Conservation (phyloP, 108 stramenopile species). For the Nitzschia sp. region DNA sequence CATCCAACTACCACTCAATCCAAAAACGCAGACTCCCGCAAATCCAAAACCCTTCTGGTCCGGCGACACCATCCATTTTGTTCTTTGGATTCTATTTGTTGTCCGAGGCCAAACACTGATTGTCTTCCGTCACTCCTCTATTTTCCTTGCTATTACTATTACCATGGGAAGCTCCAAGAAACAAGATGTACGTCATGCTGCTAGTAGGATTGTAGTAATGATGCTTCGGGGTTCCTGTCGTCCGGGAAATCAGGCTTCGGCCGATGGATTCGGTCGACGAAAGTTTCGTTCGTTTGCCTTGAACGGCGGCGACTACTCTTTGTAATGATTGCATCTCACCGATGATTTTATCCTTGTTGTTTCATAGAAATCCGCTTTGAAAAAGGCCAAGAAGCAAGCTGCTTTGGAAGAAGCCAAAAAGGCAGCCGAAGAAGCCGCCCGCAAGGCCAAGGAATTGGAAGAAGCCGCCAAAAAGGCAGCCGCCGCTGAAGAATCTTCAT, state of each 20-base stretch:
- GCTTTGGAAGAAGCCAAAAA: slow-evolving; percentile 32
- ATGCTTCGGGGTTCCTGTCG: neutral
- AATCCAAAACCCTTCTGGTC: too few species aligned
- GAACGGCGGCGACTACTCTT: neutral
- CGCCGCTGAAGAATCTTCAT: slow-evolving; percentile 17
- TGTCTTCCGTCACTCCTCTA: too few species aligned
- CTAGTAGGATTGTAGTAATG: too few species aligned
- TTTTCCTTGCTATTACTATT: too few species aligned
- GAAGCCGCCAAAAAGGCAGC: slow-evolving; percentile 21
- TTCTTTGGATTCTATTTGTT: too few species aligned
- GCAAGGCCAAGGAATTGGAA: slow-evolving; percentile 40
- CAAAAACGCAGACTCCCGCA: too few species aligned
- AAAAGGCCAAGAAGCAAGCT: slow-evolving; percentile 44
- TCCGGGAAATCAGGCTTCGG: too few species aligned
- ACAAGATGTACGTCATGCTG: neutral
- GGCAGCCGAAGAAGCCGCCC: slow-evolving; percentile 44
- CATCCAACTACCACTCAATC: too few species aligned
- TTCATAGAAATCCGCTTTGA: slow-evolving; percentile 29
- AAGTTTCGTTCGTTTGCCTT: neutral
- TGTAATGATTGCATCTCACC: neutral
- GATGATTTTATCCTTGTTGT: neutral
- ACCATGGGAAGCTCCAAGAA: neutral
- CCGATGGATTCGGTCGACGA: neutral
- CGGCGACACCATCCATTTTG: too few species aligned
- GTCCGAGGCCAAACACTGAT: too few species aligned